A percentile compares a stretch with the other conserved stretches of the same genome.
phyloP scores from a whole-genome alignment of 73 alveolate genomes.

The Paraurostyla sp. region DNA sequence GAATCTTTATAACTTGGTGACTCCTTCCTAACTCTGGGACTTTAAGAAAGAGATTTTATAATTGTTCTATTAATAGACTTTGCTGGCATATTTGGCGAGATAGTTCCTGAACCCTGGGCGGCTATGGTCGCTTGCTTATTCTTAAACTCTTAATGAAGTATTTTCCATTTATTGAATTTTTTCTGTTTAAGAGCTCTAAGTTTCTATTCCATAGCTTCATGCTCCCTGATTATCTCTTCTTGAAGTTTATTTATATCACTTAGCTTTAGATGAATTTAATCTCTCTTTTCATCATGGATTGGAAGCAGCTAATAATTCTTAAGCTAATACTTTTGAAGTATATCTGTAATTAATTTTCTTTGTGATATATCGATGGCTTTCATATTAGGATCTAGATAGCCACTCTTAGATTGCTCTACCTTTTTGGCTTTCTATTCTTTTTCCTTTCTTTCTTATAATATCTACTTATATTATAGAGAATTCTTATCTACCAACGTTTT shows the following conservation, averaged over 20 bases:
- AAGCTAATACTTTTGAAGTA: neutral
- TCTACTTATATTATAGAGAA: neutral
- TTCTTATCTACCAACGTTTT: slow-evolving; percentile 37
- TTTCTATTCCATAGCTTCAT: slow-evolving; percentile 11
- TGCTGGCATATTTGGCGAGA: neutral
- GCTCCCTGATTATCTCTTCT: slow-evolving; percentile 38
- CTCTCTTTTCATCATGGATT: neutral
- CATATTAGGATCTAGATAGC: slow-evolving; percentile 49
- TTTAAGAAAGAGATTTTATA: neutral
- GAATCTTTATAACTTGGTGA: no score
- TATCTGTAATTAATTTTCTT: slow-evolving; percentile 16
- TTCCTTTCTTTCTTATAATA: neutral
- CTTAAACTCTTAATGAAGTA: slow-evolving; percentile 1
- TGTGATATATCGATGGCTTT: slow-evolving; percentile 24
- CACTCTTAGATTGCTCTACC: slow-evolving; percentile 21
- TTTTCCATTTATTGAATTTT: slow-evolving; percentile 26
- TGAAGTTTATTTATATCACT: slow-evolving; percentile 24
- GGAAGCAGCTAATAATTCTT: slow-evolving; percentile 13
- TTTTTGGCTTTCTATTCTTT: neutral
- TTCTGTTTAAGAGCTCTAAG: neutral
- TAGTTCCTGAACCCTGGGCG: neutral
- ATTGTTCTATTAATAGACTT: neutral
- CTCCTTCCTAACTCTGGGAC: no score
- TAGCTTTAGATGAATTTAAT: neutral
- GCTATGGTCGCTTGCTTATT: neutral